Conservation (phyloP, 331 rosid genomes). For the Erythrophleum ivorense region DNA sequence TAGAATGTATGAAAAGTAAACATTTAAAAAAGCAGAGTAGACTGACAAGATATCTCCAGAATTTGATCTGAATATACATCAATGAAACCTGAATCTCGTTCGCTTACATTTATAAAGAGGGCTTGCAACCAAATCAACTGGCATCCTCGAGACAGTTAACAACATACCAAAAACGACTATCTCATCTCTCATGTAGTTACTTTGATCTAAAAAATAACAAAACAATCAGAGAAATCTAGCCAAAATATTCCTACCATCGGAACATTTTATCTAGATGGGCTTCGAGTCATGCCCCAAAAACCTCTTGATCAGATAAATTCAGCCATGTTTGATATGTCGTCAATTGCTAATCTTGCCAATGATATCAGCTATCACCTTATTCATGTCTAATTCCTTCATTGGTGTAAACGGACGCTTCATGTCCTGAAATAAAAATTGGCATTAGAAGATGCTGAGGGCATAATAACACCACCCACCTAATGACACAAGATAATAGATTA, state of each 20-base stretch:
- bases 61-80: conserved; percentile 8
- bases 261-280: conserved; percentile 19
- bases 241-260: not conserved
- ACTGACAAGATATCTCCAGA: not conserved
- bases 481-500: not conserved
- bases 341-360: conserved; percentile 48
- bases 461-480: not conserved
- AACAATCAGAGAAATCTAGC: not conserved
- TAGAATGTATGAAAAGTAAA: not conserved
- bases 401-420: conserved; percentile 79
- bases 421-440: conserved; percentile 47
- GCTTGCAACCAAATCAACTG: conserved; percentile 22
- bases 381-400: conserved; percentile 78
- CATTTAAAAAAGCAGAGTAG: not conserved
- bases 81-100: conserved; percentile 30
- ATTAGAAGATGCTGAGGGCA: not conserved
- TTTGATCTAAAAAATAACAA: conserved; percentile 13
- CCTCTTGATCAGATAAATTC: conserved; percentile 7
- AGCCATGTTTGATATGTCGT: conserved; percentile 24
- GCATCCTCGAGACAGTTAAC: conserved; percentile 24
- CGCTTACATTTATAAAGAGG: not conserved
- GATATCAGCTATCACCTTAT: conserved; percentile 56
- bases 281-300: conserved; percentile 15
- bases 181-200: not conserved
- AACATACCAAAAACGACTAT: conserved; percentile 34